Evolutionary conservation across 2,329 filamentous ascomycete genomes (phyloP).

Genomic region (Penicillium glabrum): DNA sequence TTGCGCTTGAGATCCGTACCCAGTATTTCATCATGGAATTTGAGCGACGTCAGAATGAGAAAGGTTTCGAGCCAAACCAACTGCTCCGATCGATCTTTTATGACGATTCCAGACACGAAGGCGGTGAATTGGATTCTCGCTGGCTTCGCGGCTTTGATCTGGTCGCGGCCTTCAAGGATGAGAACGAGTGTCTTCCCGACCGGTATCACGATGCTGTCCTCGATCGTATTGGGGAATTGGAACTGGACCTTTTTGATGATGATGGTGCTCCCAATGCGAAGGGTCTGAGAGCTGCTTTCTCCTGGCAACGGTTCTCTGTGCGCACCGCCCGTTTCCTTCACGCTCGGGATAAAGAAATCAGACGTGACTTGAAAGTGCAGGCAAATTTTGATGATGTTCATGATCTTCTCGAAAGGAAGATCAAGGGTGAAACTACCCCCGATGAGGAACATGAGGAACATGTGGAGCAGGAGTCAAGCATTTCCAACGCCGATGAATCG

Average conservation of each 20-base stretch:
- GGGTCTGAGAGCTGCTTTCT: slow-evolving; percentile 46
- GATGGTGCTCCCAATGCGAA: slow-evolving; percentile 44
- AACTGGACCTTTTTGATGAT: slow-evolving; percentile 38
- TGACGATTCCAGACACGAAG: not conserved
- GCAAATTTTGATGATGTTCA: slow-evolving; percentile 42
- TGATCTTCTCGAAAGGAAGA: not conserved
- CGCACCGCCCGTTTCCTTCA: slow-evolving; percentile 50
- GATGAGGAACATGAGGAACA: not conserved
- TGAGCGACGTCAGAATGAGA: slow-evolving; percentile 29
- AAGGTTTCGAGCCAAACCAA: slow-evolving; percentile 40
- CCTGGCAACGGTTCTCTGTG: slow-evolving; percentile 51
- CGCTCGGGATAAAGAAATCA: slow-evolving; percentile 47
- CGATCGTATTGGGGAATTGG: slow-evolving; percentile 41
- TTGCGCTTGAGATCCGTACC: slow-evolving; percentile 56
- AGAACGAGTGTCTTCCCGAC: slow-evolving; percentile 39
- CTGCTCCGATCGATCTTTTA: slow-evolving; percentile 46
- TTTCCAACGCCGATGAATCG: not conserved
- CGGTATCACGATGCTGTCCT: slow-evolving; percentile 35
- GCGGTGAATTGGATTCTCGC: not conserved
- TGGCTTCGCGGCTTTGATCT: slow-evolving; percentile 30
- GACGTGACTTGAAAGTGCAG: slow-evolving; percentile 39
- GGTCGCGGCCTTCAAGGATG: slow-evolving; percentile 34
- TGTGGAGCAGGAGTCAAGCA: not conserved
- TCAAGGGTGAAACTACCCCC: not conserved
- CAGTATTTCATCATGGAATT: slow-evolving; percentile 53